Base-by-base conservation (phyloP, 345 rosid species). In the Eucalyptus pauciflora region DNA sequence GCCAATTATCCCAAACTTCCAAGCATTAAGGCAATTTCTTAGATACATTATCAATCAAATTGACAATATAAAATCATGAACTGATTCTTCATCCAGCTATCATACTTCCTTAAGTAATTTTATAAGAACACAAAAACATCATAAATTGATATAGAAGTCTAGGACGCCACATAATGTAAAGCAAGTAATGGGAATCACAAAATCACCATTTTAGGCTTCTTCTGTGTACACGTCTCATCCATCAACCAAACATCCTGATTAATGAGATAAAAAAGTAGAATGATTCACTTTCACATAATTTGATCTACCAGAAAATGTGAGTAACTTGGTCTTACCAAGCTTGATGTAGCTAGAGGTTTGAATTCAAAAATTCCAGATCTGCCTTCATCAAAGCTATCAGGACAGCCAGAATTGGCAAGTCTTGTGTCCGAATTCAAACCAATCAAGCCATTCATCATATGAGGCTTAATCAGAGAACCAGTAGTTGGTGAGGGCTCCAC, bases 401-500 rank as follows among this genome's bases (percentile, higher is more conserved):
- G 81, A 89, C 91, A 90, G 89, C 94, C 93, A 76, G 93, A 92
- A 89, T 90, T 91, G 90, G 92, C n/a, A 58, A 90, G 89, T 45
- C 91, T 94, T 14, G 92, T 86, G 90, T 90, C 92, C 50, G 94
- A 86, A 89, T 86, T 90, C 22, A 93, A 90, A 88, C 91, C 91
- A 88, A 86, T 49, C 88, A 91, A 88, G 15, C 89, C 94, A 89
- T 90, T 94, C 88, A 89, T 86, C 37, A 92, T 80, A 60, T 92
- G 97, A 92, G 95, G 95, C 90, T 96, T 97, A 87, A 90, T 87
- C 86, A 98, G 92, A 81, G 99, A 95, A 56, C 99, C 99, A 54
- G 99, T 96, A 49, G 99, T 96, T 86, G 99, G 99, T 87, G 99
- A 98, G 88, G 99, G 98, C 91, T 98, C 99, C 54, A 94, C 95